Evolutionary conservation across 345 rosid genomes (phyloP).

Genomic region (Heritiera fomes): DNA sequence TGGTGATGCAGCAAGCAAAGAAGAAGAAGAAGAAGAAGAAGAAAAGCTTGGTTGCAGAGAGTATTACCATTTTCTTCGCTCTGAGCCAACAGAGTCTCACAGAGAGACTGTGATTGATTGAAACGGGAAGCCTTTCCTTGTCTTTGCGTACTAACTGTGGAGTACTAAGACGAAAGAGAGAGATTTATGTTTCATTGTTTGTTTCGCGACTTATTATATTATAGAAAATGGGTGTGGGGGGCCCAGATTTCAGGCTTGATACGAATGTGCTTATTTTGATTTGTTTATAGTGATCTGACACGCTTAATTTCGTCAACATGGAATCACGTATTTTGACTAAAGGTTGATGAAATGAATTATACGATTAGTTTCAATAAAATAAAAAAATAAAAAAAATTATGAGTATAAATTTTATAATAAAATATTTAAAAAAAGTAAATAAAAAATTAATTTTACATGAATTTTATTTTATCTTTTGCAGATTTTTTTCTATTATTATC

Average conservation of each 20-base stretch:
- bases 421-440: too few relatives aligned
- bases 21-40: conserved; percentile 27
- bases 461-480: too few relatives aligned
- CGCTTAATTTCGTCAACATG: neutral
- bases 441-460: too few relatives aligned
- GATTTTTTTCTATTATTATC: too few relatives aligned
- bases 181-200: neutral
- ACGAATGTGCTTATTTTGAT: neutral
- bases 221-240: neutral
- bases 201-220: neutral
- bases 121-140: neutral
- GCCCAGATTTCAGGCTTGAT: neutral
- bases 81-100: neutral
- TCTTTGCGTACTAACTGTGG: too few relatives aligned
- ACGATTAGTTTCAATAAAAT: too few relatives aligned
- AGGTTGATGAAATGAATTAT: too few relatives aligned
- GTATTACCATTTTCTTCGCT: conserved; percentile 25
- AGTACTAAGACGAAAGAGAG: neutral
- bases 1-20: conserved; percentile 1
- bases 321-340: neutral
- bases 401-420: too few relatives aligned
- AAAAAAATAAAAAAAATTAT: too few relatives aligned
- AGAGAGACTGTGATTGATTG: neutral
- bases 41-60: neutral
- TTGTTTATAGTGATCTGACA: neutral